phyloP scores from a whole-genome alignment of 768 basidiomycete species.

The Boletus rex-veris region DNA sequence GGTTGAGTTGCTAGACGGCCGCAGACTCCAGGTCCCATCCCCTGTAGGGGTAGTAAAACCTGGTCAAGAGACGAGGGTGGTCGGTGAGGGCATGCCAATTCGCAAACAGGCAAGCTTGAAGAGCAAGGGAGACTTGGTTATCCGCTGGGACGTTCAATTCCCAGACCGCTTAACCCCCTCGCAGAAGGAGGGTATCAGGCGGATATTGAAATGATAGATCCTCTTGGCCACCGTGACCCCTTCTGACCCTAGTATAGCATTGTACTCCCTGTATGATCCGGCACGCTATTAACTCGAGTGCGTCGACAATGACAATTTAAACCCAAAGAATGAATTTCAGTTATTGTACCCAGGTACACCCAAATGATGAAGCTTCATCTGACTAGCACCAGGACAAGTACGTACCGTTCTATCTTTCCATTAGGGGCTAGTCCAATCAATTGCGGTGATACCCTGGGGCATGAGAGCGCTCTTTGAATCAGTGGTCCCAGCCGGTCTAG shows the following conservation, averaged over 20 bases:
- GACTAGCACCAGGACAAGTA: too few species aligned
- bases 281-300: background rate
- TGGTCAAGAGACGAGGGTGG: slow-evolving; percentile 63
- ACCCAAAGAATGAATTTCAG: too few species aligned
- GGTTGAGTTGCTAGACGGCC: slow-evolving; percentile 75
- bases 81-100: slow-evolving; percentile 89
- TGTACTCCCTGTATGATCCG: slow-evolving; percentile 12
- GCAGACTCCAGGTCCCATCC: slow-evolving; percentile 63
- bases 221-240: background rate
- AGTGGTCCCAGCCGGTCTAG: background rate
- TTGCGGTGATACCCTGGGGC: too few species aligned
- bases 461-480: too few species aligned
- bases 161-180: slow-evolving; percentile 67
- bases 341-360: too few species aligned
- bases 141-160: slow-evolving; percentile 84
- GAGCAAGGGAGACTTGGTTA: slow-evolving; percentile 79
- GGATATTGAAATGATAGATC: slow-evolving; percentile 46
- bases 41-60: slow-evolving; percentile 74
- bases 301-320: too few species aligned
- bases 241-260: slow-evolving; percentile 1
- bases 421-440: too few species aligned
- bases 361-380: too few species aligned
- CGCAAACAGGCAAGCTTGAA: slow-evolving; percentile 68
- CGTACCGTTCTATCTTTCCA: too few species aligned
- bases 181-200: slow-evolving; percentile 80